Percentiles rank a stretch among this genome's conserved stretches.
phyloP scores from a whole-genome alignment of 2,329 filamentous ascomycete species.

The Hypoxylon sp. region DNA sequence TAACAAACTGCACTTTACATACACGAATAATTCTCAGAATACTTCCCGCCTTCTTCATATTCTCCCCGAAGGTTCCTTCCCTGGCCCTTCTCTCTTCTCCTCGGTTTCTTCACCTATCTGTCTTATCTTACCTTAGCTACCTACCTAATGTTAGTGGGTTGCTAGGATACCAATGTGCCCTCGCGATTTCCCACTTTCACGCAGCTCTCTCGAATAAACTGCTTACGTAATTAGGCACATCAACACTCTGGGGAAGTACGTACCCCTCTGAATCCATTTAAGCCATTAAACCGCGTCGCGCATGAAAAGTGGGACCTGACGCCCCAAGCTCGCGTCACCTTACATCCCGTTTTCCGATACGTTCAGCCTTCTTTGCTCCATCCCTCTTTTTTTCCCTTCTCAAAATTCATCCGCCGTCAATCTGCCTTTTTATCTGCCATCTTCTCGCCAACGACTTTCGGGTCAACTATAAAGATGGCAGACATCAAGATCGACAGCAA shows the following conservation, averaged over 20 bases:
- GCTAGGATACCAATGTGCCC: background rate
- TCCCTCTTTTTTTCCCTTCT: slow-evolving; percentile 35
- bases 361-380: slow-evolving; percentile 41
- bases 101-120: background rate
- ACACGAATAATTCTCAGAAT: background rate
- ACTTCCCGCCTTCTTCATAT: background rate
- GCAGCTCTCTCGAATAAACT: background rate
- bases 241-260: background rate
- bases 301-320: slow-evolving; percentile 33
- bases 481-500: slow-evolving; percentile 97
- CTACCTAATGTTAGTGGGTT: background rate
- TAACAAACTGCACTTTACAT: background rate
- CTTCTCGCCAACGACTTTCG: slow-evolving; percentile 45
- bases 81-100: background rate
- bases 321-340: slow-evolving; percentile 49
- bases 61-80: background rate
- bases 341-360: slow-evolving; percentile 32
- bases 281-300: slow-evolving; percentile 42
- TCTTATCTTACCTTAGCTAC: background rate
- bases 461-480: slow-evolving; percentile 67
- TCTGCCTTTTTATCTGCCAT: slow-evolving; percentile 46
- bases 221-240: slow-evolving; percentile 10
- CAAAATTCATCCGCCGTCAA: slow-evolving; percentile 23
- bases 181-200: background rate
- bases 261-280: slow-evolving; percentile 28